Conservation (phyloP, 2,329 filamentous ascomycete genomes). For the Fonsecaea pugnacius region DNA sequence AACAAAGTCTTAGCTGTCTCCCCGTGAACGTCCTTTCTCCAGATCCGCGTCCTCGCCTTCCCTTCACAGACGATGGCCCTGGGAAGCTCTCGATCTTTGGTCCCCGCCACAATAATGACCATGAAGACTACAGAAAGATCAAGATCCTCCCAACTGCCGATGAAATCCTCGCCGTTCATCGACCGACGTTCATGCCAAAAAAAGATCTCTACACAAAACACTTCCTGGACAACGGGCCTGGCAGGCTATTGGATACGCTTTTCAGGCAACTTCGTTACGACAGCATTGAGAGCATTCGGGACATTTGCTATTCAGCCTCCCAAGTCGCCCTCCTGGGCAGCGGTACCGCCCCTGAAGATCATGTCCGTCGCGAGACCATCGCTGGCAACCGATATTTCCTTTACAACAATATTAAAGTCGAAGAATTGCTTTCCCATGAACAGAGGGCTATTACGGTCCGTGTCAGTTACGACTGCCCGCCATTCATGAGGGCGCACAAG, state of each 20-base stretch:
- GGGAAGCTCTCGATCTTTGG: constrained; percentile 35
- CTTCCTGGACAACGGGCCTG: constrained; percentile 39
- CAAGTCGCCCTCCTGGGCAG: constrained; percentile 28
- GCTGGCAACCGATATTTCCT: constrained; percentile 30
- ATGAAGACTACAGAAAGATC: constrained; percentile 42
- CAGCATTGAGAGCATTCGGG: constrained; percentile 40
- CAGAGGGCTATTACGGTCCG: constrained; percentile 36
- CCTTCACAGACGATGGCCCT: constrained; percentile 38
- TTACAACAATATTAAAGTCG: constrained; percentile 26
- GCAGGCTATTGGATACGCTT: constrained; percentile 43
- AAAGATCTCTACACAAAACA: constrained; percentile 38
- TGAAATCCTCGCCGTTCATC: constrained; percentile 41
- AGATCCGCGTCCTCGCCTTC: constrained; percentile 23
- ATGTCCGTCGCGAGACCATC: constrained; percentile 24
- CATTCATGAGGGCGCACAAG: constrained; percentile 35
- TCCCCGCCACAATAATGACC: constrained; percentile 46
- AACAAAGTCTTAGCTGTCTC: background rate
- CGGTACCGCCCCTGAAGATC: background rate
- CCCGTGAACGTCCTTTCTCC: constrained; percentile 11
- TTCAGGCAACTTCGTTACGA: constrained; percentile 47
- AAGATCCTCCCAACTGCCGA: constrained; percentile 45
- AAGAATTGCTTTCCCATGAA: constrained; percentile 34
- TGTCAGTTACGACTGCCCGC: constrained; percentile 41
- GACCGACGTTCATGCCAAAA: constrained; percentile 43
- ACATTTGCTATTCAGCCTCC: constrained; percentile 40